Conservation (phyloP, 306 rosid genomes). For the Prunus armeniaca region DNA sequence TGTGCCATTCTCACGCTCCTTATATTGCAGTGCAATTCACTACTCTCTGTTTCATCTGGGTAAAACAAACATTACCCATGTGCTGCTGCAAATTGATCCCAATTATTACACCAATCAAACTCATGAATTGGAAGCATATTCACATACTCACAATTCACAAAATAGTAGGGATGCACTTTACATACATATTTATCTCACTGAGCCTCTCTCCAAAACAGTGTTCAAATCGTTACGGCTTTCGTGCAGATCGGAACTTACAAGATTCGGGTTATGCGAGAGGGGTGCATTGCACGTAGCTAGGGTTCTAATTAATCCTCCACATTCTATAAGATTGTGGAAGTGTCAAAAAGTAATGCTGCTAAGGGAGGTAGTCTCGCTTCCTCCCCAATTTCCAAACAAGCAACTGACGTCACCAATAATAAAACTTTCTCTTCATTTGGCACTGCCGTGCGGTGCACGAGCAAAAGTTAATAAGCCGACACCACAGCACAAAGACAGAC, state of each 20-base stretch:
- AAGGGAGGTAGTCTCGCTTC: neutral
- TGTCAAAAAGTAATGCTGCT: neutral
- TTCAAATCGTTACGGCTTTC: neutral
- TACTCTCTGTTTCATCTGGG: neutral
- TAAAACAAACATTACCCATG: neutral
- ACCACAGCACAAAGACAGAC: neutral
- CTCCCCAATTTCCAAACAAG: slow-evolving; percentile 2
- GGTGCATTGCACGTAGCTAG: slow-evolving; percentile 2
- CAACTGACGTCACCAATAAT: slow-evolving; percentile 9
- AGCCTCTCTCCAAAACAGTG: neutral
- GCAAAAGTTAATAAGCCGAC: neutral
- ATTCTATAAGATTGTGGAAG: neutral
- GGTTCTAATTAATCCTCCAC: neutral
- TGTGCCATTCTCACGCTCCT: neutral
- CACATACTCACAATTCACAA: neutral
- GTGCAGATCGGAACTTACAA: neutral
- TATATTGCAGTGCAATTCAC: neutral
- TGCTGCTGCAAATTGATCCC: neutral
- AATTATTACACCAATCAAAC: neutral
- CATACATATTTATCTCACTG: too few relatives aligned
- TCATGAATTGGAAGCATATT: neutral
- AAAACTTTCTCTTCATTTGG: neutral
- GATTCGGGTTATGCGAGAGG: too few relatives aligned
- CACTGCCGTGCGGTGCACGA: slow-evolving; percentile 26
- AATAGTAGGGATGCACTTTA: neutral